These are phyloP conservation scores for Sphaerulina musiva DNA, from an alignment of 2,329 filamentous ascomycete genomes.

Conservation along the genomic window DNA sequence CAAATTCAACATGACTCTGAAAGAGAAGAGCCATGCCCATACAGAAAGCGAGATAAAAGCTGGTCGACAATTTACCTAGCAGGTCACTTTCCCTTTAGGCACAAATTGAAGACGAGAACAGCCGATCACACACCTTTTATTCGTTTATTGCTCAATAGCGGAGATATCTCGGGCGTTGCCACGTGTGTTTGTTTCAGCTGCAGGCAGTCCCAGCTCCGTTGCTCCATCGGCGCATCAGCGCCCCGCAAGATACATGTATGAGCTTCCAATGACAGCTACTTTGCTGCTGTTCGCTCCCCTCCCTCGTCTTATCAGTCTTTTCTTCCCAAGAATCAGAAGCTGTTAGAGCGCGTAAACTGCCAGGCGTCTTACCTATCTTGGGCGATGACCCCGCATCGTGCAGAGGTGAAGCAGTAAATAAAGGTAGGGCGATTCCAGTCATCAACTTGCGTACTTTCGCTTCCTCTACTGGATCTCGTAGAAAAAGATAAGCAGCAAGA, in stretches of 20 bases:
- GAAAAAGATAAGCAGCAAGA: neutral
- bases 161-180: neutral
- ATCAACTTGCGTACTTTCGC: no score
- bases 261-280: constrained; percentile 8
- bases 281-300: constrained; percentile 2
- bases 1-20: constrained; percentile 45
- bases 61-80: constrained; percentile 38
- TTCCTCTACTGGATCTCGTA: neutral
- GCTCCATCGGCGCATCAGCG: constrained; percentile 11
- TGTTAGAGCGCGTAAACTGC: neutral
- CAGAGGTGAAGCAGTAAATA: neutral
- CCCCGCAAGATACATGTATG: constrained; percentile 14
- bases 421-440: neutral
- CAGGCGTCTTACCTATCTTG: constrained; percentile 6
- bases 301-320: constrained; percentile 17
- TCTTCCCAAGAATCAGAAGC: constrained; percentile 5
- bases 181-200: neutral
- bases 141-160: neutral
- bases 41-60: constrained; percentile 22
- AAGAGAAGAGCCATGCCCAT: constrained; percentile 12
- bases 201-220: constrained; percentile 1
- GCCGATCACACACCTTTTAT: neutral
- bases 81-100: no score
- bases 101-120: neutral
- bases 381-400: constrained; percentile 2